phyloP scores from a whole-genome alignment of 2,329 filamentous ascomycete species.

The Cytospora mali region DNA sequence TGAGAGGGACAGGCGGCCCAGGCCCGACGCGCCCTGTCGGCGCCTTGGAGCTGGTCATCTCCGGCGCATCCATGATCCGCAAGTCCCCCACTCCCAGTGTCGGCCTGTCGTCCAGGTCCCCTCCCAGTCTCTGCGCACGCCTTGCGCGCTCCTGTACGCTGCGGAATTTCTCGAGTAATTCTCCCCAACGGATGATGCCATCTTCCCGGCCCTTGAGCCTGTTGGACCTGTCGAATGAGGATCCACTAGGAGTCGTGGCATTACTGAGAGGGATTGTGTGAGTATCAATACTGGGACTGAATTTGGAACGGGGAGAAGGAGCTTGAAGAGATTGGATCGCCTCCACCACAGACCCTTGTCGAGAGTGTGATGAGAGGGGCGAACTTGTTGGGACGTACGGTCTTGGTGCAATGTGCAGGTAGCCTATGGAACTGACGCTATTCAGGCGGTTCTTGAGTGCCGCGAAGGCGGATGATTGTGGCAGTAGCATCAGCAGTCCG shows the following conservation, averaged over 20 bases:
- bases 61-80: slow-evolving; percentile 45
- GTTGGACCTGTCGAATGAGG: slow-evolving; percentile 72
- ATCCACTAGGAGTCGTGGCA: slow-evolving; percentile 50
- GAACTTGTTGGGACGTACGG: slow-evolving; percentile 61
- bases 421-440: slow-evolving; percentile 95
- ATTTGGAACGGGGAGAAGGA: slow-evolving; percentile 27
- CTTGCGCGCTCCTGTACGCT: slow-evolving; percentile 85
- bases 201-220: slow-evolving; percentile 83
- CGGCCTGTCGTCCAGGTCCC: slow-evolving; percentile 51
- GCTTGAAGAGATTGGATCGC: slow-evolving; percentile 34
- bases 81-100: slow-evolving; percentile 43
- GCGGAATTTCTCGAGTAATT: slow-evolving; percentile 93
- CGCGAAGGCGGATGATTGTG: slow-evolving; percentile 95
- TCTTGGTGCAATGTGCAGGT: slow-evolving; percentile 80
- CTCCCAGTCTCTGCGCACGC: slow-evolving; percentile 64
- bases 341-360: slow-evolving; percentile 41
- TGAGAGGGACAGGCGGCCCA: slow-evolving; percentile 49
- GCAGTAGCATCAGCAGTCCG: slow-evolving; percentile 95
- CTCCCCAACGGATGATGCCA: slow-evolving; percentile 83
- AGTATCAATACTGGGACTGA: slow-evolving; percentile 41
- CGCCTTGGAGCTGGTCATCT: slow-evolving; percentile 39
- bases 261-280: slow-evolving; percentile 43
- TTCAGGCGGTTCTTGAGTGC: slow-evolving; percentile 95
- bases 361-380: slow-evolving; percentile 36
- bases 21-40: slow-evolving; percentile 38